These are phyloP conservation scores for Aspergillus aculeatus DNA, from an alignment of 2,329 filamentous ascomycete genomes.

Conservation along the genomic window DNA sequence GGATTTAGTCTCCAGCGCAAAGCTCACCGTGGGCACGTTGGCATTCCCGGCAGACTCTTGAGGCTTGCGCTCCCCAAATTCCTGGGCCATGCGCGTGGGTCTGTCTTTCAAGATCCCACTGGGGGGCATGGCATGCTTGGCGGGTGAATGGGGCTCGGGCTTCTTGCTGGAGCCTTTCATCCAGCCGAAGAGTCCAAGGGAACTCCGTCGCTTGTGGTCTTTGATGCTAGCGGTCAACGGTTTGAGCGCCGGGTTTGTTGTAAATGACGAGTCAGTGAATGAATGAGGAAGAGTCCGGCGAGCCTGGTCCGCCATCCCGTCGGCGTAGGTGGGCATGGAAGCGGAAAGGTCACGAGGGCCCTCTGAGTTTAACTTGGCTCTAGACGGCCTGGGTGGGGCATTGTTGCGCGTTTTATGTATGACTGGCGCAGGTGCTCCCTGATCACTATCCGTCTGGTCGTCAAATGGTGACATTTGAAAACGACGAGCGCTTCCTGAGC, in stretches of 20 bases:
- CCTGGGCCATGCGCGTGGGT: slow-evolving; percentile 18
- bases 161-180: slow-evolving; percentile 36
- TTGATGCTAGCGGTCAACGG: slow-evolving; percentile 30
- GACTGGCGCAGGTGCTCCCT: slow-evolving; percentile 36
- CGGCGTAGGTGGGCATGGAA: slow-evolving; percentile 19
- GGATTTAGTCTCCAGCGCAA: slow-evolving; percentile 14
- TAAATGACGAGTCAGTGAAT: slow-evolving; percentile 25
- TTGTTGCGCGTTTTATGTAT: slow-evolving; percentile 31
- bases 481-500: slow-evolving; percentile 25
- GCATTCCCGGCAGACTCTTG: slow-evolving; percentile 8
- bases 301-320: slow-evolving; percentile 8
- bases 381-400: slow-evolving; percentile 12
- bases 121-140: not conserved
- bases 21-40: slow-evolving; percentile 8
- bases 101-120: slow-evolving; percentile 16
- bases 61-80: slow-evolving; percentile 10
- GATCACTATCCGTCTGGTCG: slow-evolving; percentile 27
- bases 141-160: slow-evolving; percentile 15
- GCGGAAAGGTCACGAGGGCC: slow-evolving; percentile 17
- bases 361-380: slow-evolving; percentile 13
- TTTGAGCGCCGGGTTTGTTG: slow-evolving; percentile 18
- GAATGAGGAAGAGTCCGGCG: slow-evolving; percentile 27
- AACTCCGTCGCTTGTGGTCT: slow-evolving; percentile 40
- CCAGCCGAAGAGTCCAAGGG: slow-evolving; percentile 41
- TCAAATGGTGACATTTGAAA: slow-evolving; percentile 27